Evolutionary conservation across 768 basidiomycete species (phyloP).

Genomic region (Mycena vulgaris): DNA sequence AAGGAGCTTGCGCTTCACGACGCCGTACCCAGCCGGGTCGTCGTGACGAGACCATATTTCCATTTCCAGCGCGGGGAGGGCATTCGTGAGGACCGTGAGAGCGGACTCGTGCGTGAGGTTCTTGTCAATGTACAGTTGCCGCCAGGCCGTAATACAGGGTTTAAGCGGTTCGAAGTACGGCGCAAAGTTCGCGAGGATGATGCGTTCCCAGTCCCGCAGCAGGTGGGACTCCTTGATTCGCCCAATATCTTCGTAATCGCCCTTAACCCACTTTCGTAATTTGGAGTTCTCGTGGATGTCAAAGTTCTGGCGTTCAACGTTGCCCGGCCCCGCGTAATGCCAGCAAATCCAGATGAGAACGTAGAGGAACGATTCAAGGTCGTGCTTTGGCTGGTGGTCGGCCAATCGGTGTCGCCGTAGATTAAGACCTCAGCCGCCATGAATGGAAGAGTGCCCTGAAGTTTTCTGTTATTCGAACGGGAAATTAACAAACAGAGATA

Average conservation of each 20-base stretch:
- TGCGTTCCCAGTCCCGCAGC: not conserved
- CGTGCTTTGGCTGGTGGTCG: constrained; percentile 17
- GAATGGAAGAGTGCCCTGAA: constrained; percentile 20
- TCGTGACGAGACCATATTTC: constrained; percentile 13
- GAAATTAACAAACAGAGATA: not conserved
- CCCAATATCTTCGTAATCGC: not conserved
- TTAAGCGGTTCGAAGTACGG: constrained; percentile 28
- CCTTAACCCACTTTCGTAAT: not conserved
- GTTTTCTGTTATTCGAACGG: not conserved
- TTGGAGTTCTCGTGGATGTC: constrained; percentile 1
- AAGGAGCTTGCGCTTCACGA: no score
- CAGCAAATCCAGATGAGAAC: constrained; percentile 24
- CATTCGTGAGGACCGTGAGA: not conserved
- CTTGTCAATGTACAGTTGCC: not conserved
- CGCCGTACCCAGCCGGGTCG: constrained; percentile 19
- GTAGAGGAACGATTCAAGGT: constrained; percentile 25
- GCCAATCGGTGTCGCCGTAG: not conserved
- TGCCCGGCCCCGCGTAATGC: constrained; percentile 15
- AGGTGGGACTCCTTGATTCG: not conserved
- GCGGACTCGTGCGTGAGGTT: not conserved
- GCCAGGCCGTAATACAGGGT: constrained; percentile 13
- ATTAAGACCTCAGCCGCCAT: constrained; percentile 17
- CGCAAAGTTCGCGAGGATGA: not conserved
- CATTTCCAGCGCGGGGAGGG: not conserved
- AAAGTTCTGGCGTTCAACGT: constrained; percentile 29